phyloP scores from a whole-genome alignment of 352 stramenopile species.

The Phytophthora tentaculata region DNA sequence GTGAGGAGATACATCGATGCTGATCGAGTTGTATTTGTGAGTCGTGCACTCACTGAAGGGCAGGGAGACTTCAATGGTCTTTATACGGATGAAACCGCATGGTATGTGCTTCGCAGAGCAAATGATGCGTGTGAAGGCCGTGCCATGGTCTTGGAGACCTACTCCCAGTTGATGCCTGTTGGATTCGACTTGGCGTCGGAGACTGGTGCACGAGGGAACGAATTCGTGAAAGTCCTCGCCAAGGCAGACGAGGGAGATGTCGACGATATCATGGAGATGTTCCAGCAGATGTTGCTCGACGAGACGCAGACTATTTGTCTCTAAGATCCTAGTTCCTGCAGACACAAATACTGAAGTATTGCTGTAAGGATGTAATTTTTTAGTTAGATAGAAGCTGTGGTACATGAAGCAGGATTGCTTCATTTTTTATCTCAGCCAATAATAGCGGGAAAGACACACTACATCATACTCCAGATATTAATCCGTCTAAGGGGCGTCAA shows the following conservation, averaged over 20 bases:
- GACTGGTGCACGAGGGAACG: neutral
- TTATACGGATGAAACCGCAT: slow-evolving; percentile 59
- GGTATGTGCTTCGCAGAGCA: slow-evolving; percentile 35
- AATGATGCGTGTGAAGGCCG: neutral
- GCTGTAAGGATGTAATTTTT: too few species aligned
- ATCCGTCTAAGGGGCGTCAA: neutral
- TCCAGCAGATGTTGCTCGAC: slow-evolving; percentile 23
- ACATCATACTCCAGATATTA: too few species aligned
- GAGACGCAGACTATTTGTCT: neutral
- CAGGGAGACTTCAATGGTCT: slow-evolving; percentile 40
- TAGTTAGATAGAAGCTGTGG: too few species aligned
- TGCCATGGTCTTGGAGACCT: neutral
- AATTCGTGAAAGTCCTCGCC: slow-evolving; percentile 23
- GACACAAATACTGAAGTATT: too few species aligned
- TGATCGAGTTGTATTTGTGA: slow-evolving; percentile 56
- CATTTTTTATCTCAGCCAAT: too few species aligned
- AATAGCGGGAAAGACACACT: too few species aligned
- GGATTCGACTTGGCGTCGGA: neutral
- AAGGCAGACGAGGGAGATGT: slow-evolving; percentile 31
- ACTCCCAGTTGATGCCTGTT: neutral
- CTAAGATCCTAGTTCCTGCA: neutral
- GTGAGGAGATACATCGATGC: slow-evolving; percentile 49
- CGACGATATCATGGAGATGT: slow-evolving; percentile 28
- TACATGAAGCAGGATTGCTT: too few species aligned
- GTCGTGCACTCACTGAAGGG: slow-evolving; percentile 47